Percentiles rank a stretch among this genome's conserved stretches.
These are phyloP conservation scores for Bruguiera hainesii DNA, from an alignment of 441 rosid species.

Conservation along the genomic window DNA sequence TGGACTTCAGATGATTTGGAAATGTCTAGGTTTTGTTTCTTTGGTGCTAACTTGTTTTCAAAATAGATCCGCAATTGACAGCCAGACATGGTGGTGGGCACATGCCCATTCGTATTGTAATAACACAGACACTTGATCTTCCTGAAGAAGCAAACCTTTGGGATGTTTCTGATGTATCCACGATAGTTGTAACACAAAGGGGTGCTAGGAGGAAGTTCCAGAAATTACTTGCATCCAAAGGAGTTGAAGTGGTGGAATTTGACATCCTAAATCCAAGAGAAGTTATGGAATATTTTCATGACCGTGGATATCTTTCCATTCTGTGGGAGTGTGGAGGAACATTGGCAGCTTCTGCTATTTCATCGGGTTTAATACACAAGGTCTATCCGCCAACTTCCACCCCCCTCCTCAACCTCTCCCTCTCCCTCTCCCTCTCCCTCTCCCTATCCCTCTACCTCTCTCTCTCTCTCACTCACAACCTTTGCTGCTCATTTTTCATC, in stretches of 20 bases:
- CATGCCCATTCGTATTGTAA: conserved; percentile 71
- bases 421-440: not conserved
- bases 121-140: conserved; percentile 82
- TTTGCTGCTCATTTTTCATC: not conserved
- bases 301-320: conserved; percentile 81
- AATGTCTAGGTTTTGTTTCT: conserved; percentile 4
- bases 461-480: not conserved
- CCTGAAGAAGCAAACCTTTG: conserved; percentile 87
- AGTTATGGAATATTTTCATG: conserved; percentile 89
- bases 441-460: not conserved
- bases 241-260: conserved; percentile 93
- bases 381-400: conserved; percentile 22
- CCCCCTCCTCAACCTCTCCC: too few species aligned
- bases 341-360: conserved; percentile 87
- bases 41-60: conserved; percentile 14
- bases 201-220: conserved; percentile 91
- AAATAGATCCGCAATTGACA: conserved; percentile 73
- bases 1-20: conserved; percentile 1
- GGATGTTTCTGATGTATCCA: conserved; percentile 76
- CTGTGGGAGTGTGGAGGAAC: conserved; percentile 96
- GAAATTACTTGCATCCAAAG: conserved; percentile 71
- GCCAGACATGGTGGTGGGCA: conserved; percentile 90
- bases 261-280: conserved; percentile 89
- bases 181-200: conserved; percentile 81
- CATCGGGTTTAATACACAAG: conserved; percentile 86